Evolutionary conservation across 495 filamentous ascomycete species (phyloP), one percentile per base, ranked within the genome.

Genomic region (Bombardia bombarda): DNA sequence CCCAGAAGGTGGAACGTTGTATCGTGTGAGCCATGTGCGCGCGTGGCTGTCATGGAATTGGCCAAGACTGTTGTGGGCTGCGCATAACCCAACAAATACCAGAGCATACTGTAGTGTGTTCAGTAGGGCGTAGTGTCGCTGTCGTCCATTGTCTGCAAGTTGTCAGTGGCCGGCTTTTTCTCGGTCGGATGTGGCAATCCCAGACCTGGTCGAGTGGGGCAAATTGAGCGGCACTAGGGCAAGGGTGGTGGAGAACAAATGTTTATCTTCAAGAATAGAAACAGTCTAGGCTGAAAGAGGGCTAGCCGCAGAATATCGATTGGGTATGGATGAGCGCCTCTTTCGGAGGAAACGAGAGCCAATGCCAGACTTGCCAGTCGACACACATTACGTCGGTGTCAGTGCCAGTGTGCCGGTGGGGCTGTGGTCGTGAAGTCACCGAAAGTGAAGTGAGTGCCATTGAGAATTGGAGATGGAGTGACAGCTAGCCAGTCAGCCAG

Each of bases 201-300:
- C 6, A 12, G 7, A 28, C 25, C 6, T 28, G 6, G 25, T 6
- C 6, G 7, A 28, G 12, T 6, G 12, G 6, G 7, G 25, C 12
- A 6, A 28, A 12, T 6, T 28, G 25, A 28, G 6, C 12, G 25
- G 25, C 7, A 28, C 7, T 28, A 6, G 25, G 25, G 7, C 25
- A 7, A 12, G 6, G 6, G 25, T 6, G 25, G 25, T 28, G 7
- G 25, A 28, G 12, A 28, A 28, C 25, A 28, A 28, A 28, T 7
- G 7, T 28, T 57, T 58, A 58, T 47, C 32, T 53, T 55, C 38
- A 56, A 56, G 50, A 56, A 58, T 60, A 60, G 57, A 53, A 58
- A 49, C 47, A 31, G 30, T 21, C 49, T 51, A 56, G 16, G 7
- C 52, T 42, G 6, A 24, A 58, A 22, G 1, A 8, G 18, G 32